Base-by-base conservation (phyloP, 345 rosid species). In the Cardamine occulta region DNA sequence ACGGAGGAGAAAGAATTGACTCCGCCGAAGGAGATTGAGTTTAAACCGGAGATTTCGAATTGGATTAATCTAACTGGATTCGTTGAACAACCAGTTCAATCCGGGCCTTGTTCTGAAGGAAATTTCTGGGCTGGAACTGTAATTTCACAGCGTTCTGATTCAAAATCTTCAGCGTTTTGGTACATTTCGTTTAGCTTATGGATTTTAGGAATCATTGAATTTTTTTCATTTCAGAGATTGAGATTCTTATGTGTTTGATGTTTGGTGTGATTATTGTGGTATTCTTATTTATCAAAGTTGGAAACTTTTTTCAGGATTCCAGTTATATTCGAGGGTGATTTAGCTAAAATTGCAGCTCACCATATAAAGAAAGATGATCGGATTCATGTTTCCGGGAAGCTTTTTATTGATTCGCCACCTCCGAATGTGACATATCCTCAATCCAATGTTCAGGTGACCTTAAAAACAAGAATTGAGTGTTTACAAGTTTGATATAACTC, bases 261-360 rank as follows among this genome's bases (percentile, higher is more conserved):
- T 0, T 45, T 42, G 14, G 31, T 48, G 56, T 28, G 44, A 14
- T 52, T 51, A 29, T 42, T 63, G 4, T 42, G 19, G 21, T 0
- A 26, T 3, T 40, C 21, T 2, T 13, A 9, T 6, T 39, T 62
- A 60, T 15, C 18, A 35, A 51, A 52, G 35, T 26, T 55, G 14
- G 19, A 14, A 53, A n/a, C 2, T 19, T 47, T 21, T 52, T 52
- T 72, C 69, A 89, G 98, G 92, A 84, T 93, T 75, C 96, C 96
- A 15, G 68, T 93, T 23, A 68, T 78, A 63, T 93, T 93, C 65
- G 91, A 88, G 37, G 97, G 93, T 12, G 89, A 88, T 58, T 69
- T 93, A 81, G 98, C 97, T 77, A 85, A 83, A 60, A 63, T 83
- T 64, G 97, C 91, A 60, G 82, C 82, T 72, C 78, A 51, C 17